Conservation (phyloP, 2,329 filamentous ascomycete species). For the Fragosphaeria purpurea region DNA sequence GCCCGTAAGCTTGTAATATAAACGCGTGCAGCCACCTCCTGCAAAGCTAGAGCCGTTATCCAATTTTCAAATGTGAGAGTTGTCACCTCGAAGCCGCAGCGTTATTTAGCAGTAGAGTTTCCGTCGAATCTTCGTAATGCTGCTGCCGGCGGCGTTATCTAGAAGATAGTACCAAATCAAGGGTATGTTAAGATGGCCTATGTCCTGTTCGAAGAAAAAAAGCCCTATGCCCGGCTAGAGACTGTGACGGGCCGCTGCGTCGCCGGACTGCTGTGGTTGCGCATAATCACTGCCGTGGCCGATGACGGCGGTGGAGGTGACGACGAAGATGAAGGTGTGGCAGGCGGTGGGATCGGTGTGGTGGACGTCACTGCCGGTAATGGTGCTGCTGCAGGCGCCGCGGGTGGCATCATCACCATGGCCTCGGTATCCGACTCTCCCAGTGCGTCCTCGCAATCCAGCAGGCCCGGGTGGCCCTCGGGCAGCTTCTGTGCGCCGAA, state of each 20-base stretch:
- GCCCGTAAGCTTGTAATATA: too few species aligned
- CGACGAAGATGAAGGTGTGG: constrained; percentile 3
- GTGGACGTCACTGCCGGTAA: constrained; percentile 3
- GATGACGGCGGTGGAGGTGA: not conserved
- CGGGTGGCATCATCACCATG: constrained; percentile 17
- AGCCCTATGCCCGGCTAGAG: constrained; percentile 1
- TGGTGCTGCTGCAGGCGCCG: constrained; percentile 1
- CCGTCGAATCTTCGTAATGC: too few species aligned
- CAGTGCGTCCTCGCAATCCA: constrained; percentile 44
- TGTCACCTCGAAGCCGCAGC: too few species aligned
- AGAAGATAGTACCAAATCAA: not conserved
- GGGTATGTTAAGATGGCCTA: not conserved
- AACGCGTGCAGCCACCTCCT: too few species aligned
- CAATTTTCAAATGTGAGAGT: too few species aligned
- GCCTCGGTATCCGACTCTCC: constrained; percentile 44
- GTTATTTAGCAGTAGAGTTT: too few species aligned
- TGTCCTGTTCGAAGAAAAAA: too few species aligned
- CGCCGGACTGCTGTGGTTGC: constrained; percentile 4
- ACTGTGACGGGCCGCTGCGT: constrained; percentile 2
- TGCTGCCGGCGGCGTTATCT: too few species aligned
- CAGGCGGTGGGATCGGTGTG: constrained; percentile 7
- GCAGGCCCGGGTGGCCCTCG: constrained; percentile 35
- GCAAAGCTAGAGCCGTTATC: too few species aligned
- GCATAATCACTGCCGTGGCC: not conserved
- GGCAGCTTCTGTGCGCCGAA: constrained; percentile 45